Base-by-base conservation (phyloP, 2,329 filamentous ascomycete species). In the Ciborinia camelliae region DNA sequence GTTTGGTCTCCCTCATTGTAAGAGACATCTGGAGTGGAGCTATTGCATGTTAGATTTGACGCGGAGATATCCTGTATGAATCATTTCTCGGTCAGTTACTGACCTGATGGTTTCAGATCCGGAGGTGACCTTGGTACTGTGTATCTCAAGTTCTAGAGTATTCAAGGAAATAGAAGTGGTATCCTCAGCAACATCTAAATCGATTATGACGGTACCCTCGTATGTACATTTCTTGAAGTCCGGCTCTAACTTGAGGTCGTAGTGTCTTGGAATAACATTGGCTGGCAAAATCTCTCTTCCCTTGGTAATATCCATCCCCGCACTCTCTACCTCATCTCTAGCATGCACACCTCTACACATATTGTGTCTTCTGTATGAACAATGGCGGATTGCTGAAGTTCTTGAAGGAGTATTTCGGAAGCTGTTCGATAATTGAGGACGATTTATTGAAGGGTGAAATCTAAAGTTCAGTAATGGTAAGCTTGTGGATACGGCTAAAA, bases 181-280 rank as follows among this genome's bases (percentile, higher is more conserved):
- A 75, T 96, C 90, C 75, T 97, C 87, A 67, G 86, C 84, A 47
- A 97, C 90, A 72, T 97, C 90, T 67, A 97, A 84, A 74, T 97
- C 91, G 74, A 98, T 93, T 65, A 87, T 79, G 61, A 97, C 92
- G 14, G 84, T 89, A 70, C 94, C 94, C 66, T 94, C 85, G 76
- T 94, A 98, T 69, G 87, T 92, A 78, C 95, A 92, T 69, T 89
- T 92, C 72, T 90, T 84, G 72, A 98, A 90, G 80, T 97, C 86
- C 63, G 94, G 92, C 80, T 98, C 95, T 68, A 98, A 83, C 1
- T 91, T 95, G 72, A 98, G 79, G 77, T 96, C 87, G 79, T 98
- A 98, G 80, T 98, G 92, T 47, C 84, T 79, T n/a, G 94, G 93
- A 77, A 94, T 90, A 73, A 97, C 92, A 75, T 97, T 96, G 78